A percentile compares a stretch with the other conserved stretches of the same genome.
These are phyloP conservation scores for Asterella californica DNA, from an alignment of 225 moss, liverwort and hornwort species.

Conservation along the genomic window DNA sequence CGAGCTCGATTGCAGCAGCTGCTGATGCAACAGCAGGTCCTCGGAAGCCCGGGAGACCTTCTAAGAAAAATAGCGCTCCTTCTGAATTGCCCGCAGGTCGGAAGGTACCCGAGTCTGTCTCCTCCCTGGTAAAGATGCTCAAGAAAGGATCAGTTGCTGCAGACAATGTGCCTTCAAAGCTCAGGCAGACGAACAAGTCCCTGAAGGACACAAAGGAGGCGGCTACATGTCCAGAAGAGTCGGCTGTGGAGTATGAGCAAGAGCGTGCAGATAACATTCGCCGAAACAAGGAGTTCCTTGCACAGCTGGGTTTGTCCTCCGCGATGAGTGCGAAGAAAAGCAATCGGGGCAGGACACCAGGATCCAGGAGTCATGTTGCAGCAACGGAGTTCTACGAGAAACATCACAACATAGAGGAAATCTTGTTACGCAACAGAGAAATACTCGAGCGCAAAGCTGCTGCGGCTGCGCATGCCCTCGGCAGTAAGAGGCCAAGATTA, in stretches of 20 bases:
- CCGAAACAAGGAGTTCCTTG: constrained; percentile 37
- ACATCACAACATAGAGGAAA: constrained; percentile 9
- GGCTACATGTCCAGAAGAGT: background rate
- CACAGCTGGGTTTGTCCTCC: constrained; percentile 26
- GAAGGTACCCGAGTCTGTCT: background rate
- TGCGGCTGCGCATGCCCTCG: background rate
- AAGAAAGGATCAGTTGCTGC: background rate
- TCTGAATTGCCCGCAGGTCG: background rate
- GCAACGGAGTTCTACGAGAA: background rate
- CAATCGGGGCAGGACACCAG: constrained; percentile 1
- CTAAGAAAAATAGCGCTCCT: background rate
- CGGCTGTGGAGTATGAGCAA: constrained; percentile 30
- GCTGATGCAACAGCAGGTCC: background rate
- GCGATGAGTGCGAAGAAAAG: background rate
- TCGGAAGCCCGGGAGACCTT: constrained; percentile 14
- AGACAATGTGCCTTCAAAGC: background rate
- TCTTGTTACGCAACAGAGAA: background rate
- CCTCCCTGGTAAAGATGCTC: constrained; percentile 11
- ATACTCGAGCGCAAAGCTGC: background rate
- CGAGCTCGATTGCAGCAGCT: background rate
- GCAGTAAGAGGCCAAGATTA: constrained; percentile 2
- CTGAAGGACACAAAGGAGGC: constrained; percentile 1
- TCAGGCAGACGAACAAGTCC: background rate
- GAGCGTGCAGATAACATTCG: constrained; percentile 43
- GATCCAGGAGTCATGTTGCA: background rate